These are phyloP conservation scores for Alternaria rosae DNA, from an alignment of 2,329 filamentous ascomycete genomes.

Conservation along the genomic window DNA sequence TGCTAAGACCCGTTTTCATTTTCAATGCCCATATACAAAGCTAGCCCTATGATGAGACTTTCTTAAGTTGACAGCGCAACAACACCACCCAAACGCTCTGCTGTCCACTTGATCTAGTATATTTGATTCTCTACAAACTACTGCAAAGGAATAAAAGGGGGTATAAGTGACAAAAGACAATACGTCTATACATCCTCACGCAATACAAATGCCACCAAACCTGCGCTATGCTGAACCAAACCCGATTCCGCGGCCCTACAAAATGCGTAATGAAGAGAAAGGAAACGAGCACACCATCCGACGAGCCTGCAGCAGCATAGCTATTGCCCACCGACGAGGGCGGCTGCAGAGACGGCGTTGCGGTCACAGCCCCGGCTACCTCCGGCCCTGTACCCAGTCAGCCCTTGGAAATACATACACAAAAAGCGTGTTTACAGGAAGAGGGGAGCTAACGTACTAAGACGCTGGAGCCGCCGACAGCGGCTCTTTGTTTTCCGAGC, in stretches of 20 bases:
- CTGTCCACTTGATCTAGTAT: background rate
- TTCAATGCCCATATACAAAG: background rate
- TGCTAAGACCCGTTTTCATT: background rate
- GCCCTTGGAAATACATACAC: background rate
- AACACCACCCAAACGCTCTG: background rate
- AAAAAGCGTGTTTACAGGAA: background rate
- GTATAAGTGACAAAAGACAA: conserved; percentile 21
- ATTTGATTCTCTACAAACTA: background rate
- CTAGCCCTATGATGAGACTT: background rate
- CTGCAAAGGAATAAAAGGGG: conserved; percentile 17
- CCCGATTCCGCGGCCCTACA: conserved; percentile 13
- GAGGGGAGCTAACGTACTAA: conserved; percentile 26
- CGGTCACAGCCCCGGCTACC: background rate
- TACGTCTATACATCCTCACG: conserved; percentile 17
- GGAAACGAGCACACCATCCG: conserved; percentile 12
- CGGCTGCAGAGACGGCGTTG: background rate
- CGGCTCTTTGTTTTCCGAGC: conserved; percentile 79
- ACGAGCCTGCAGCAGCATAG: background rate
- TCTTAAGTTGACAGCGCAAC: background rate
- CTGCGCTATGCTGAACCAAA: conserved; percentile 18
- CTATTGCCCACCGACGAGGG: background rate
- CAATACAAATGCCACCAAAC: conserved; percentile 22
- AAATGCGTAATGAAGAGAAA: conserved; percentile 14
- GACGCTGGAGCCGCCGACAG: conserved; percentile 45
- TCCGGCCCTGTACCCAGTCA: conserved; percentile 10